Conservation (phyloP, 2,329 filamentous ascomycete species). For the Trichoderma polysporum region DNA sequence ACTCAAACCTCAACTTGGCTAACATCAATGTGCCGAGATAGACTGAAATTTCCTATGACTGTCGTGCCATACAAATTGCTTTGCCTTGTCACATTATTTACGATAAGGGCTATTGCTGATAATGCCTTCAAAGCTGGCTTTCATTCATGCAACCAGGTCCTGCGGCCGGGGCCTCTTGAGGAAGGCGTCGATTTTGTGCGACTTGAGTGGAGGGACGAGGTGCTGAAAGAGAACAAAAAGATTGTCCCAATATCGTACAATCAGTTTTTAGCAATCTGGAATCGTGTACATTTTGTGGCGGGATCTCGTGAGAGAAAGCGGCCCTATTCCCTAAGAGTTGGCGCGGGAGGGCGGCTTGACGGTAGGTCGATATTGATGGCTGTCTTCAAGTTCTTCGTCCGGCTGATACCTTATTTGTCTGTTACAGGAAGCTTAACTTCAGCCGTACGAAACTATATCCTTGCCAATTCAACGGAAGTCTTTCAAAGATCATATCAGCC, state of each 20-base stretch:
- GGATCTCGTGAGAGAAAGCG: neutral
- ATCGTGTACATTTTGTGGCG: conserved; percentile 1
- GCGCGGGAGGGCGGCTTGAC: neutral
- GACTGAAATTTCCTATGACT: neutral
- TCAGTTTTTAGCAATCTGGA: conserved; percentile 8
- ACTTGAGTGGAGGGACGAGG: neutral
- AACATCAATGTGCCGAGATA: neutral
- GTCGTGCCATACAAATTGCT: neutral
- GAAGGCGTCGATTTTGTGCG: conserved; percentile 5
- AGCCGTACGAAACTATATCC: conserved; percentile 8
- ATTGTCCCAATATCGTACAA: conserved; percentile 15
- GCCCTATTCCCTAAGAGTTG: conserved; percentile 8
- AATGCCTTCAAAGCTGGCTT: conserved; percentile 17
- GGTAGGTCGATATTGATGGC: neutral
- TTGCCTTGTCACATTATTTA: conserved; percentile 10
- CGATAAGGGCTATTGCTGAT: conserved; percentile 8
- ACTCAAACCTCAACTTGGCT: neutral
- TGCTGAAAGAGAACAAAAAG: neutral
- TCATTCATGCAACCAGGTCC: conserved; percentile 14
- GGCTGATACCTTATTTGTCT: neutral
- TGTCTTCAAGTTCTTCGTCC: neutral
- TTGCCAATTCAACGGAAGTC: conserved; percentile 9
- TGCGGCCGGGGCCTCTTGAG: neutral
- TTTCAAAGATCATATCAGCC: conserved; percentile 5
- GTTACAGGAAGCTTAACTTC: conserved; percentile 10